phyloP scores from a whole-genome alignment of 2,329 filamentous ascomycete species.

The Gnomoniopsis smithogilvyi region DNA sequence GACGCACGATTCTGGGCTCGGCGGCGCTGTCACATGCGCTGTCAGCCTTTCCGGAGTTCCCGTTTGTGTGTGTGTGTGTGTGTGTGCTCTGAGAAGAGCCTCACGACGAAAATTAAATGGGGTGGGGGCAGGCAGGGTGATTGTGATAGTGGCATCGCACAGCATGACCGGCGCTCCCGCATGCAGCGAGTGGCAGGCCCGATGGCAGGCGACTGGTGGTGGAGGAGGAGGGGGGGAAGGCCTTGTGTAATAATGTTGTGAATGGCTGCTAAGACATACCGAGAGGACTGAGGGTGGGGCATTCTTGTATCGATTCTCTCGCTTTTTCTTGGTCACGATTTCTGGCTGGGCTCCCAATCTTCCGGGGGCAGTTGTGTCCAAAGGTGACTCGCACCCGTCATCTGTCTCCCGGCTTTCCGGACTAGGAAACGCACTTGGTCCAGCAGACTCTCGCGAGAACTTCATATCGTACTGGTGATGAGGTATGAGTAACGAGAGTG shows the following conservation, averaged over 20 bases:
- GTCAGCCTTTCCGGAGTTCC: background rate
- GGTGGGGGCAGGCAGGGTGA: background rate
- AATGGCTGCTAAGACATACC: slow-evolving; percentile 30
- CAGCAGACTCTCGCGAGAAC: slow-evolving; percentile 20
- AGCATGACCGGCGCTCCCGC: background rate
- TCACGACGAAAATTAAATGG: too few species aligned
- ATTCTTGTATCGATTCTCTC: slow-evolving; percentile 52
- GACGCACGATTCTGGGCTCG: slow-evolving; percentile 60
- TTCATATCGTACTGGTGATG: slow-evolving; percentile 30
- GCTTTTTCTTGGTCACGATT: slow-evolving; percentile 42
- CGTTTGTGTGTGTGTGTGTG: background rate
- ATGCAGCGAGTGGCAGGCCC: background rate
- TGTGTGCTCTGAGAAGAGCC: background rate
- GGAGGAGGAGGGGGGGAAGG: background rate
- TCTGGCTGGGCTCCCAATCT: slow-evolving; percentile 28
- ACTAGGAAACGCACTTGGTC: slow-evolving; percentile 21
- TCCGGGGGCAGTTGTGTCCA: slow-evolving; percentile 19
- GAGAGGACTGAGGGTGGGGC: slow-evolving; percentile 47
- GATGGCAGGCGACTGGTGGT: background rate
- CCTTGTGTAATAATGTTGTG: background rate
- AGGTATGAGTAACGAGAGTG: slow-evolving; percentile 16
- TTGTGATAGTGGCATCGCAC: slow-evolving; percentile 8
- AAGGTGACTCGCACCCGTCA: slow-evolving; percentile 13
- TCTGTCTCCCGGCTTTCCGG: slow-evolving; percentile 20
- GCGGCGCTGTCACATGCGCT: slow-evolving; percentile 39